A percentile compares a stretch with the other conserved stretches of the same genome.
These are phyloP conservation scores for Pleurotus cornucopiae DNA, from an alignment of 768 basidiomycete species.

Conservation along the genomic window DNA sequence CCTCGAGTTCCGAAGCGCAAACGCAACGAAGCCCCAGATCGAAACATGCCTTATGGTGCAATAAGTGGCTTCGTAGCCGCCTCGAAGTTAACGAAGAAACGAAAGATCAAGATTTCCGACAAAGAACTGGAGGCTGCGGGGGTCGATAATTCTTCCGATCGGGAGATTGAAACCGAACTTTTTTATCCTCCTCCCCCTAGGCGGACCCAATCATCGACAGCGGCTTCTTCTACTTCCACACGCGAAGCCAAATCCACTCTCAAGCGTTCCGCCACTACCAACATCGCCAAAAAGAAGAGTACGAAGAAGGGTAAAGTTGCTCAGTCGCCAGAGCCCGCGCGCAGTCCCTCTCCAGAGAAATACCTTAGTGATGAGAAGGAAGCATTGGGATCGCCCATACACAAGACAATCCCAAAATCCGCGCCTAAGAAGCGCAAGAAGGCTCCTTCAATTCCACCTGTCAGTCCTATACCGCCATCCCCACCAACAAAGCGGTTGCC, in stretches of 20 bases:
- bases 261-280: conserved; percentile 40
- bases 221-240: conserved; percentile 16
- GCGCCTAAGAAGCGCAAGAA: background rate
- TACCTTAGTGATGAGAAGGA: background rate
- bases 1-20: conserved; percentile 56
- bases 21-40: conserved; percentile 57
- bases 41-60: conserved; percentile 76
- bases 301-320: conserved; percentile 10
- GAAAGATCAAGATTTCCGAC: conserved; percentile 32
- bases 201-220: conserved; percentile 46
- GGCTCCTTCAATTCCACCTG: background rate
- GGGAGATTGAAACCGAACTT: conserved; percentile 56
- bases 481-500: background rate
- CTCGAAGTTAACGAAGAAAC: conserved; percentile 45
- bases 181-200: conserved; percentile 38
- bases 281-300: conserved; percentile 25
- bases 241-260: conserved; percentile 32
- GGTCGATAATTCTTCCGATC: conserved; percentile 65
- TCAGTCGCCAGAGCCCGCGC: background rate
- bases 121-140: conserved; percentile 49
- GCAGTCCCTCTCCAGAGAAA: background rate
- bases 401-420: background rate
- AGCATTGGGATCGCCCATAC: too few species aligned
- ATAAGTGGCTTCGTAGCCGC: conserved; percentile 69
- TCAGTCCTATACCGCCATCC: background rate